phyloP scores from a whole-genome alignment of 176 grass and related monocot genomes.

The Rhipidocladum racemiflorum region DNA sequence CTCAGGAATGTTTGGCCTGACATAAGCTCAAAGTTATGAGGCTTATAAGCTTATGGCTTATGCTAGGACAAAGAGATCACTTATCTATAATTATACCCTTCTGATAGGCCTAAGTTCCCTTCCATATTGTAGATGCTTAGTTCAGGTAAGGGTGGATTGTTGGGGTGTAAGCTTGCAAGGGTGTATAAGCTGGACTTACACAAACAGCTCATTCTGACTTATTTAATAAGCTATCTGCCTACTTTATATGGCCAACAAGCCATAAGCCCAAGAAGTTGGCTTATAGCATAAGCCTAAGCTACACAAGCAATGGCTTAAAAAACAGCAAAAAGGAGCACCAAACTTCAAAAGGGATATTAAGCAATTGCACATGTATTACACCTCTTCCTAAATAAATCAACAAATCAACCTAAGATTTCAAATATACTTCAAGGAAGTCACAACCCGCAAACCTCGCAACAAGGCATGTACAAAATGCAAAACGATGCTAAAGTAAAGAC shows the following conservation, averaged over 20 bases:
- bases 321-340: background rate
- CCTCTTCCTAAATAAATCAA: conserved; percentile 4
- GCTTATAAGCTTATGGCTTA: conserved; percentile 13
- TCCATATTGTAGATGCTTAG: conserved; percentile 5
- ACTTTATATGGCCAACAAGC: conserved; percentile 16
- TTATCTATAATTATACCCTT: conserved; percentile 3
- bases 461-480: conserved; percentile 26
- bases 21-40: background rate
- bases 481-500: conserved; percentile 3
- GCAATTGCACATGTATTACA: background rate
- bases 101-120: conserved; percentile 1
- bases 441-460: background rate
- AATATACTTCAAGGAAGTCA: conserved; percentile 26
- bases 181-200: conserved; percentile 3
- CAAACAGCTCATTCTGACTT: background rate
- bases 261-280: conserved; percentile 6
- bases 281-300: conserved; percentile 18
- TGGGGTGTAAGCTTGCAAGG: background rate
- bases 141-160: conserved; percentile 10
- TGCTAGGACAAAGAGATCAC: background rate
- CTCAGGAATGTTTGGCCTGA: background rate
- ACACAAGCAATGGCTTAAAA: background rate
- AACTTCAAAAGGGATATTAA: conserved; percentile 21
- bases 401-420: conserved; percentile 22
- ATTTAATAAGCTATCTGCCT: conserved; percentile 4